A percentile compares a stretch with the other conserved stretches of the same genome.
Evolutionary conservation across 2,329 filamentous ascomycete species (phyloP).

Genomic region (Verticillium tricorpus): DNA sequence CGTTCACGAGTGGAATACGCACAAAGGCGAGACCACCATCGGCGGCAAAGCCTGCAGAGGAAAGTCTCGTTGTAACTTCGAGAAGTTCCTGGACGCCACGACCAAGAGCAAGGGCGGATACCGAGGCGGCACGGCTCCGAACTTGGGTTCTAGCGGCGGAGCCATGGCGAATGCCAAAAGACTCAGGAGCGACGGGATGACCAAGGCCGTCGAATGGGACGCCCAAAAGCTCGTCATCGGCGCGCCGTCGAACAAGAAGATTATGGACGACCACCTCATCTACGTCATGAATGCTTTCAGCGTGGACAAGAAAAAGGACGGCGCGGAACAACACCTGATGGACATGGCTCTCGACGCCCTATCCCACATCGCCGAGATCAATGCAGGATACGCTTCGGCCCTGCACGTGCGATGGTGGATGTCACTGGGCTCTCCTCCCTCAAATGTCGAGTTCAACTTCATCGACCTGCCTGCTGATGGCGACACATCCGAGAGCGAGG

Average conservation of each 20-base stretch:
- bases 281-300: not conserved
- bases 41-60: not conserved
- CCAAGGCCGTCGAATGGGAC: not conserved
- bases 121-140: not conserved
- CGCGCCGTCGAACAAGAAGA: not conserved
- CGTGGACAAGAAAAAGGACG: not conserved
- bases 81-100: not conserved
- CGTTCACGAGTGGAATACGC: not conserved
- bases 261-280: not conserved
- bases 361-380: not conserved
- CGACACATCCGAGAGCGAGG: no score
- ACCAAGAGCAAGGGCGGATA: not conserved
- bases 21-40: not conserved
- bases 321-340: not conserved
- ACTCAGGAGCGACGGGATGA: not conserved
- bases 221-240: not conserved
- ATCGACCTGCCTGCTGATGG: not conserved
- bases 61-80: not conserved
- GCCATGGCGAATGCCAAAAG: no score
- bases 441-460: not conserved
- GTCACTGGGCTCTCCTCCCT: not conserved
- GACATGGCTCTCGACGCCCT: not conserved
- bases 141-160: no score
- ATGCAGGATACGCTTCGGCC: not conserved
- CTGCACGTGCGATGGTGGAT: not conserved